Percentiles rank a stretch among this genome's conserved stretches.
phyloP scores from a whole-genome alignment of 306 rosid genomes.

The Inga oerstediana region DNA sequence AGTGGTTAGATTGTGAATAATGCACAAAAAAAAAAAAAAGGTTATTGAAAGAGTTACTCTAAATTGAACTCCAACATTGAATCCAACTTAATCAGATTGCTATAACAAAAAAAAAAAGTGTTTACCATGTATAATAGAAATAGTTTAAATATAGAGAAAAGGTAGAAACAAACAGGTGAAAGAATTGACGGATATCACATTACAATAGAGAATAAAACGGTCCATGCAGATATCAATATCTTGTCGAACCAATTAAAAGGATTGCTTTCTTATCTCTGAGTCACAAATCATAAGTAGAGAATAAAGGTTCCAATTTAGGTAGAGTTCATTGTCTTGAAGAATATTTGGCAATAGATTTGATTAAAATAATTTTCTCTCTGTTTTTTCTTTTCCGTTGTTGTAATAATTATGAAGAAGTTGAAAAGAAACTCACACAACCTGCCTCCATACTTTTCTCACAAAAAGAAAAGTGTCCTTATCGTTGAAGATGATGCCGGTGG shows the following conservation, averaged over 20 bases:
- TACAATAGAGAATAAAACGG: no score
- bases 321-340: conserved; percentile 16
- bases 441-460: conserved; percentile 28
- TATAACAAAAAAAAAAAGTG: no score
- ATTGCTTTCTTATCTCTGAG: conserved; percentile 27
- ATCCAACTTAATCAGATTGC: no score
- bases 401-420: background rate
- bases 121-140: no score
- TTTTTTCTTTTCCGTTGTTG: background rate
- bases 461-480: conserved; percentile 32
- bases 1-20: no score
- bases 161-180: no score
- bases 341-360: conserved; percentile 14
- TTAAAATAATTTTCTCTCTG: background rate
- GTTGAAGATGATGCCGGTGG: conserved; percentile 14
- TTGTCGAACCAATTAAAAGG: conserved; percentile 3
- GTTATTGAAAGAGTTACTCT: no score
- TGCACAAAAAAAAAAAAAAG: no score
- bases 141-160: no score
- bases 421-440: background rate
- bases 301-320: conserved; percentile 1
- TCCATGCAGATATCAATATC: background rate
- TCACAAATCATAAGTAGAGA: background rate
- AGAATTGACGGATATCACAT: no score
- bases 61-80: no score